Base-by-base conservation (phyloP, 2,329 filamentous ascomycete genomes). In the Fusarium mexicanum region DNA sequence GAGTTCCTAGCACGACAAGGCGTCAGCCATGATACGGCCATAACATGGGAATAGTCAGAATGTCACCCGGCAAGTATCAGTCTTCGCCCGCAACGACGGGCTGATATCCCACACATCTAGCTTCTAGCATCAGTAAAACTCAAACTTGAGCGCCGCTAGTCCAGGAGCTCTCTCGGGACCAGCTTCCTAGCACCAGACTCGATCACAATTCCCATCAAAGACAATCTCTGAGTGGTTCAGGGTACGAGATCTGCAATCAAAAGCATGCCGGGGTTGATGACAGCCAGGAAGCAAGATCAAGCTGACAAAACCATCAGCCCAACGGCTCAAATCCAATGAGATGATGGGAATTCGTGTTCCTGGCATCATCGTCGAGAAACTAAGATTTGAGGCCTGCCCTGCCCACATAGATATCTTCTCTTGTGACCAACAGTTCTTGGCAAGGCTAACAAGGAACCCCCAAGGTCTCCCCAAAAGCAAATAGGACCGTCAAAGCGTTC, bases 131-230 rank as follows among this genome's bases (percentile, higher is more conserved):
- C 61, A 62, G 51, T 37, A 41, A 53, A 70, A 33, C 66, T 67
- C 71, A 74, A 73, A 53, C 66, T 38, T 74, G 61, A 73, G 71
- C 71, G 66, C 67, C 68, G 61, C 68, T 71, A 71, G 61, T 44
- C n/a, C 48, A 70, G 59, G 46, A 26, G 33, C 17, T 47, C 20
- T n/a, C 43, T 31, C 35, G 31, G 29, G 38, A 35, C 40, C 26
- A 41, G 20, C 18, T 29, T 31, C 48, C 51, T 67, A 61, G 63
- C 41, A 40, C 37, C 31, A 31, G 12, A 70, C 9, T 64, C 38
- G 29, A 46, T 71, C 61, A 67, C 70, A 61, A 67, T 51, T 53
- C 17, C 29, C 37, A 13, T 47, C 14, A 13, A 38, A 17, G 20
- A 14, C 50, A 26, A 29, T 31, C 46, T 58, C 43, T 51, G 31